Conservation (phyloP, 2,329 filamentous ascomycete genomes). For the Escovopsis sp. region DNA sequence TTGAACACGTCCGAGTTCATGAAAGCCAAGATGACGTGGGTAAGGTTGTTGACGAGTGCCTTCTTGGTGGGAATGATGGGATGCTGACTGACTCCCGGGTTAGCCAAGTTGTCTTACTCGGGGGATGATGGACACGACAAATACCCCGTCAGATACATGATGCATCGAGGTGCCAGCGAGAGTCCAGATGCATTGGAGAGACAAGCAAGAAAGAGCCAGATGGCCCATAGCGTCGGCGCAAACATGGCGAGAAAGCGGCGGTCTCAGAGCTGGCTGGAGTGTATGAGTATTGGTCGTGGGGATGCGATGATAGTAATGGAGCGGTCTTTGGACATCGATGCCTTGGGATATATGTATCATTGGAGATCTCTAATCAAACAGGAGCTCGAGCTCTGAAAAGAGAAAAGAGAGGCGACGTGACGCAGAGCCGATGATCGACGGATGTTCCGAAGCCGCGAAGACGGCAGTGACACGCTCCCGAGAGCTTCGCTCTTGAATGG, state of each 20-base stretch:
- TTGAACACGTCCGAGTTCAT: constrained; percentile 40
- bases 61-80: constrained; percentile 22
- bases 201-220: constrained; percentile 3
- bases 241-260: neutral
- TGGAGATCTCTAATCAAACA: no score
- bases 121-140: constrained; percentile 2
- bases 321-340: no score
- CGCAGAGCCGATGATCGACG: no score
- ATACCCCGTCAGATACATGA: constrained; percentile 39
- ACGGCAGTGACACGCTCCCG: no score
- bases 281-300: no score
- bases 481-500: no score
- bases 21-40: constrained; percentile 44
- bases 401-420: no score
- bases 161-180: constrained; percentile 14
- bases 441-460: no score
- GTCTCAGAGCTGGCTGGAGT: no score
- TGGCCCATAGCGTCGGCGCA: neutral
- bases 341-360: no score
- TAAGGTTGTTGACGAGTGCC: constrained; percentile 28
- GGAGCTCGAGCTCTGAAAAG: no score
- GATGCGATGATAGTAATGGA: no score
- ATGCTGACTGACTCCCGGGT: constrained; percentile 29
- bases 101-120: neutral
- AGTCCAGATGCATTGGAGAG: neutral